phyloP scores from a whole-genome alignment of 2,329 filamentous ascomycete genomes.

The Sclerotinia sclerotiorum region DNA sequence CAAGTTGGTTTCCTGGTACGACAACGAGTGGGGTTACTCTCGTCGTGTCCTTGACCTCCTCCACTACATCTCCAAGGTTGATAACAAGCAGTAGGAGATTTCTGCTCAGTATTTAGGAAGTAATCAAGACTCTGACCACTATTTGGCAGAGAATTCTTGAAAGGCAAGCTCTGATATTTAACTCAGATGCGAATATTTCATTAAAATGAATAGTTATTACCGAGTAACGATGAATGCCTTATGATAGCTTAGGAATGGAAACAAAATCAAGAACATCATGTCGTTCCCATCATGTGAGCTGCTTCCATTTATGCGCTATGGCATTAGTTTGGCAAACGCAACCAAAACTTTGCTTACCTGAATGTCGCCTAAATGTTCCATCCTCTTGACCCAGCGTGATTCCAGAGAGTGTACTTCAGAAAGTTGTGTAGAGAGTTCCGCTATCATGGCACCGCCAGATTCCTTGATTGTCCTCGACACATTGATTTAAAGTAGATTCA shows the following conservation, averaged over 20 bases:
- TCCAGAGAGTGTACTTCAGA: not conserved
- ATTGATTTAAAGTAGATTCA: too few relatives aligned
- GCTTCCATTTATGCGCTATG: not conserved
- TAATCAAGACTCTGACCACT: constrained; percentile 36
- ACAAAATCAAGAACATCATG: constrained; percentile 15
- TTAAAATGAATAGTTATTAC: constrained; percentile 21
- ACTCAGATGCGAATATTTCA: constrained; percentile 21
- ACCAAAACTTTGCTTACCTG: not conserved
- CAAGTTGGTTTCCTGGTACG: constrained; percentile 95
- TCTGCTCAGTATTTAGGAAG: constrained; percentile 27
- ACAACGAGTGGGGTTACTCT: constrained; percentile 99
- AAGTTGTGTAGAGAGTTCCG: not conserved
- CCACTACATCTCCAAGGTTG: constrained; percentile 77
- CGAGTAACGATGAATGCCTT: constrained; percentile 24
- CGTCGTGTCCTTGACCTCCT: constrained; percentile 86
- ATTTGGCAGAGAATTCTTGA: constrained; percentile 38
- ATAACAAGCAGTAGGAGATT: constrained; percentile 47
- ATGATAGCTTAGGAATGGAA: constrained; percentile 26
- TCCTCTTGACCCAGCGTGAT: not conserved
- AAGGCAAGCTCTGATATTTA: constrained; percentile 37
- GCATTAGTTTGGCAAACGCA: not conserved
- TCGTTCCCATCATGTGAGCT: constrained; percentile 1
- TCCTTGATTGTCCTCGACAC: too few relatives aligned
- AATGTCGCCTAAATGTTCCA: not conserved
- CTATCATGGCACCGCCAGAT: not conserved